Evolutionary conservation across 1,284 basidiomycete genomes (phyloP).

Genomic region (Athelia psychrophila): DNA sequence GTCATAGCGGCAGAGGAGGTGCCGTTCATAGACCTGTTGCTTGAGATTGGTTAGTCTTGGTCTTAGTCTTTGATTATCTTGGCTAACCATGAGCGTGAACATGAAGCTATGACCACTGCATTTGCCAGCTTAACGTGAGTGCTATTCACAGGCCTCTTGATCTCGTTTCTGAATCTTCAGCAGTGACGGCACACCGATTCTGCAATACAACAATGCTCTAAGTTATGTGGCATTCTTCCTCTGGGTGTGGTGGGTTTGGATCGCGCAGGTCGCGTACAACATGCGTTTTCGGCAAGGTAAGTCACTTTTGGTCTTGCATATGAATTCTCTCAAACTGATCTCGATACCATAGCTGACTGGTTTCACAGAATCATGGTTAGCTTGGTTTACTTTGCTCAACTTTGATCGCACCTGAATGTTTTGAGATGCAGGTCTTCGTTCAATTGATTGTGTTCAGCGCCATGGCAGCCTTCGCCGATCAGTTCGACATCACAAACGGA

Average conservation of each 20-base stretch:
- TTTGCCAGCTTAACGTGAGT: constrained; percentile 1
- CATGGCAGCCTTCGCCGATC: neutral
- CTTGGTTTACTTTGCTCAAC: neutral
- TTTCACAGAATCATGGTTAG: neutral
- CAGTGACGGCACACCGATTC: neutral
- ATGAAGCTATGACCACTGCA: neutral
- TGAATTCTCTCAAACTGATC: too few relatives aligned
- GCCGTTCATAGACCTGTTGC: neutral
- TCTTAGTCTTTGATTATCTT: neutral
- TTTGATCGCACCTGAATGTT: neutral
- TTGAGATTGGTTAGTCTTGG: neutral
- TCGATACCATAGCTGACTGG: neutral
- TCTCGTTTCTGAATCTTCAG: neutral
- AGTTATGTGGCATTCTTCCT: neutral
- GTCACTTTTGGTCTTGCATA: too few relatives aligned
- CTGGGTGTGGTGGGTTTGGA: neutral
- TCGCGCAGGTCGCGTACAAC: neutral
- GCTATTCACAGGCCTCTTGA: neutral
- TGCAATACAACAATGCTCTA: neutral
- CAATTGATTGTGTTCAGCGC: neutral
- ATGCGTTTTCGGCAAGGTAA: neutral
- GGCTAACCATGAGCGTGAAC: neutral
- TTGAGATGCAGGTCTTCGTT: neutral
- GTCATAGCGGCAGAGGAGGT: neutral
- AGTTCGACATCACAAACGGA: neutral